Evolutionary conservation across 2,329 filamentous ascomycete species (phyloP).

Genomic region (Trichoderma atroviride): DNA sequence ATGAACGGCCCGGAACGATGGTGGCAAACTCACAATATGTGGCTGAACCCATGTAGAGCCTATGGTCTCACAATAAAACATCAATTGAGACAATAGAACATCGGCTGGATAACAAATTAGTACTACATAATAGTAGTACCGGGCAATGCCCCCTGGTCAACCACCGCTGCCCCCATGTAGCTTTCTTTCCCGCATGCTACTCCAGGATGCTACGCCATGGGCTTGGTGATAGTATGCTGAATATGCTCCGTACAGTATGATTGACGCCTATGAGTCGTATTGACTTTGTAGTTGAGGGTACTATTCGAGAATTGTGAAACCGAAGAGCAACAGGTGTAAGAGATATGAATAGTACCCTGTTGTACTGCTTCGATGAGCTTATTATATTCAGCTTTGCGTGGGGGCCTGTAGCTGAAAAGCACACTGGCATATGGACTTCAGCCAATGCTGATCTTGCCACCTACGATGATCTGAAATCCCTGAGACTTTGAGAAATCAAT

Average conservation of each 20-base stretch:
- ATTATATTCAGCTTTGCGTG: not conserved
- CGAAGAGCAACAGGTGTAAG: no score
- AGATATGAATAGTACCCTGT: not conserved
- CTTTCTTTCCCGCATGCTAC: not conserved
- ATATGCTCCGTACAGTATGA: not conserved
- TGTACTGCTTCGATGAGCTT: not conserved
- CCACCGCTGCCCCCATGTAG: not conserved
- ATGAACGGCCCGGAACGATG: constrained; percentile 19
- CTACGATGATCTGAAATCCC: constrained; percentile 8
- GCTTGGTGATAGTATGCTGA: not conserved
- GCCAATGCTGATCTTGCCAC: constrained; percentile 3
- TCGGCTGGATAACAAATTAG: not conserved
- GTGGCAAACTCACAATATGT: constrained; percentile 7
- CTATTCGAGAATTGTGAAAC: not conserved
- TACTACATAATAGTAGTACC: not conserved
- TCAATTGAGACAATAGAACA: not conserved
- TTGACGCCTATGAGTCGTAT: not conserved
- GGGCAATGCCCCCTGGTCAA: not conserved
- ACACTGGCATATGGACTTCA: not conserved
- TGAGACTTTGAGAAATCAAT: not conserved
- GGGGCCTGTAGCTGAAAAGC: not conserved
- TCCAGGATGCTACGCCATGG: not conserved
- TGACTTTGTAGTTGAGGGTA: not conserved
- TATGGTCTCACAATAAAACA: not conserved
- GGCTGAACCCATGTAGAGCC: not conserved